These are phyloP conservation scores for Aureobasidium mangrovei DNA, from an alignment of 2,329 filamentous ascomycete species.

Conservation along the genomic window DNA sequence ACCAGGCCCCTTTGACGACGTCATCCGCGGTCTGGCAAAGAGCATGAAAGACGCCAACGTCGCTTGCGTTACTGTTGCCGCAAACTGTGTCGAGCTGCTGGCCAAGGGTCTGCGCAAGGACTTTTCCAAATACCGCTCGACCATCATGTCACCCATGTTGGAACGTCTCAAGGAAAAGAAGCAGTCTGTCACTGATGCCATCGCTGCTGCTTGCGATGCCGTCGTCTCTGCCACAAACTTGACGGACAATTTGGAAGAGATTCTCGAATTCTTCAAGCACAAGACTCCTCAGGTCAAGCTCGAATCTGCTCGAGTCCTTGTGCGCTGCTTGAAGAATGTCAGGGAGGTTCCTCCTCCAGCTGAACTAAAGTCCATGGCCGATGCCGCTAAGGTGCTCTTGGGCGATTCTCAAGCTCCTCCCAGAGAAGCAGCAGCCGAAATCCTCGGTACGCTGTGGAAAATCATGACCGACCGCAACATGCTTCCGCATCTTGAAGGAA, in stretches of 20 bases:
- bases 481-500: slow-evolving; percentile 80
- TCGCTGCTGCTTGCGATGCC: slow-evolving; percentile 74
- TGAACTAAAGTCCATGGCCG: slow-evolving; percentile 79
- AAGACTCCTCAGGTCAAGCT: slow-evolving; percentile 98
- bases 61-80: slow-evolving; percentile 84
- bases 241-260: slow-evolving; percentile 85
- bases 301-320: slow-evolving; percentile 87
- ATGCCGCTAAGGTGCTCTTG: slow-evolving; percentile 78
- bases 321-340: slow-evolving; percentile 75
- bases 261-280: slow-evolving; percentile 71
- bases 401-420: slow-evolving; percentile 81
- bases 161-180: slow-evolving; percentile 98
- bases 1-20: slow-evolving; percentile 78
- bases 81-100: slow-evolving; percentile 82
- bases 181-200: slow-evolving; percentile 73
- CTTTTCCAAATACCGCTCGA: slow-evolving; percentile 72
- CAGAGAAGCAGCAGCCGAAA: slow-evolving; percentile 81
- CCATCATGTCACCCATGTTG: slow-evolving; percentile 81
- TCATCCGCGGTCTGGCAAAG: slow-evolving; percentile 78
- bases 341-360: slow-evolving; percentile 73
- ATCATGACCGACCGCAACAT: slow-evolving; percentile 95
- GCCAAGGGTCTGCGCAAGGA: slow-evolving; percentile 73
- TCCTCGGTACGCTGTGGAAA: slow-evolving; percentile 93
- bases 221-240: slow-evolving; percentile 59
- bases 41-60: slow-evolving; percentile 99